A percentile compares a stretch with the other conserved stretches of the same genome.
Conservation (phyloP, 75 land plant species). For the Isoetes taiwanensis region DNA sequence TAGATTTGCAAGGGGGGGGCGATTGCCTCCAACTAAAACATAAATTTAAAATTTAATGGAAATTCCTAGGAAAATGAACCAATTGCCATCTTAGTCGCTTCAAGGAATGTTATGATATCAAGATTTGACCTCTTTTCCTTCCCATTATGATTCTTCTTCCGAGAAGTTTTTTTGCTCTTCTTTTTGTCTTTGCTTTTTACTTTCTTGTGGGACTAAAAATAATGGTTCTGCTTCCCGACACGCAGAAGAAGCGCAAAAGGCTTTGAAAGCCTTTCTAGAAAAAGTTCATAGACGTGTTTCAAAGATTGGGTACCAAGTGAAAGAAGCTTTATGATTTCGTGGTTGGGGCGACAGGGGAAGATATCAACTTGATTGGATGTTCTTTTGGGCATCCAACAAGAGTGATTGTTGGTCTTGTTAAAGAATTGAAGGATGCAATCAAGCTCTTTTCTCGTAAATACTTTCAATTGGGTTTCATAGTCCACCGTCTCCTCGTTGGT, state of each 20-base stretch:
- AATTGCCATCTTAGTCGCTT: too few relatives aligned
- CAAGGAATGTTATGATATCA: too few relatives aligned
- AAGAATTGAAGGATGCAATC: slow-evolving; percentile 38
- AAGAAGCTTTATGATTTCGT: neutral
- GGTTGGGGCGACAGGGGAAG: slow-evolving; percentile 10
- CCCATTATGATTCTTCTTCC: too few relatives aligned
- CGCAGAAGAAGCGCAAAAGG: slow-evolving; percentile 60
- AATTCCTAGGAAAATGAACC: too few relatives aligned
- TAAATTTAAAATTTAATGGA: too few relatives aligned
- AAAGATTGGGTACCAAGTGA: slow-evolving; percentile 51
- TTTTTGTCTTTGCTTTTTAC: too few relatives aligned
- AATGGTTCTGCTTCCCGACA: slow-evolving; percentile 5
- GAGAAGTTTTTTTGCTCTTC: too few relatives aligned
- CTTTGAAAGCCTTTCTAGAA: slow-evolving; percentile 47
- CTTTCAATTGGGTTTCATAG: too few relatives aligned
- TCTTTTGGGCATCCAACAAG: slow-evolving; percentile 70
- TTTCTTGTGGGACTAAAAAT: neutral
- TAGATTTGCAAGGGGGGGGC: too few relatives aligned
- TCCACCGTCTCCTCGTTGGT: too few relatives aligned
- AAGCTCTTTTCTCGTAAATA: slow-evolving; percentile 21
- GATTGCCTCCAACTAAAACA: too few relatives aligned
- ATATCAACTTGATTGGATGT: slow-evolving; percentile 46
- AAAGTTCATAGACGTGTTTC: slow-evolving; percentile 45
- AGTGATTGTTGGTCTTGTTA: slow-evolving; percentile 38
- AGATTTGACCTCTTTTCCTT: too few relatives aligned